These are phyloP conservation scores for Hericium erinaceus DNA, from an alignment of 768 basidiomycete genomes.

Conservation along the genomic window DNA sequence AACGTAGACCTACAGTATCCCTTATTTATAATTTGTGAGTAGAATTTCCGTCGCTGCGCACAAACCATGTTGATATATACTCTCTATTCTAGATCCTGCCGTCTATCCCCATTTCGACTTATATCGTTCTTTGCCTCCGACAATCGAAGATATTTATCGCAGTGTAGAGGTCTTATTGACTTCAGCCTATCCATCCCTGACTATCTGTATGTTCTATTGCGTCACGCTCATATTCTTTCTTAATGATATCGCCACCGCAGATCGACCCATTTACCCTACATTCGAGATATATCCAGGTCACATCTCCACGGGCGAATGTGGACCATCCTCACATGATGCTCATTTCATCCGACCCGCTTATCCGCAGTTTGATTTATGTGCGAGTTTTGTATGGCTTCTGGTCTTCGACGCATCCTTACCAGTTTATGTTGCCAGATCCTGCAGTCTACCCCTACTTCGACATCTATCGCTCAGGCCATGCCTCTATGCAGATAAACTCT, in stretches of 20 bases:
- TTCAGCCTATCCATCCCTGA: not conserved
- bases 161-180: not conserved
- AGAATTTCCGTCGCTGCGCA: not conserved
- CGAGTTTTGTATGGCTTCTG: not conserved
- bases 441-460: slow-evolving; percentile 19
- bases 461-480: slow-evolving; percentile 12
- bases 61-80: not conserved
- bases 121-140: not conserved
- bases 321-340: not conserved
- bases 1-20: slow-evolving; percentile 2
- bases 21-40: slow-evolving; percentile 5
- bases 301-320: not conserved
- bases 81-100: slow-evolving; percentile 1
- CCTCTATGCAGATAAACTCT: not conserved
- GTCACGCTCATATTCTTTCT: not conserved
- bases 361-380: slow-evolving; percentile 6
- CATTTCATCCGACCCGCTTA: not conserved
- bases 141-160: not conserved
- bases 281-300: slow-evolving; percentile 7
- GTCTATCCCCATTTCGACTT: slow-evolving; percentile 10
- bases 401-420: too few relatives aligned
- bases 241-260: not conserved
- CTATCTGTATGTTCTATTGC: not conserved
- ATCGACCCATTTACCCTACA: not conserved
- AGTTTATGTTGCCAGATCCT: slow-evolving; percentile 1